Conservation (phyloP, 208 protist genomes). For the Leishmania arabica region DNA sequence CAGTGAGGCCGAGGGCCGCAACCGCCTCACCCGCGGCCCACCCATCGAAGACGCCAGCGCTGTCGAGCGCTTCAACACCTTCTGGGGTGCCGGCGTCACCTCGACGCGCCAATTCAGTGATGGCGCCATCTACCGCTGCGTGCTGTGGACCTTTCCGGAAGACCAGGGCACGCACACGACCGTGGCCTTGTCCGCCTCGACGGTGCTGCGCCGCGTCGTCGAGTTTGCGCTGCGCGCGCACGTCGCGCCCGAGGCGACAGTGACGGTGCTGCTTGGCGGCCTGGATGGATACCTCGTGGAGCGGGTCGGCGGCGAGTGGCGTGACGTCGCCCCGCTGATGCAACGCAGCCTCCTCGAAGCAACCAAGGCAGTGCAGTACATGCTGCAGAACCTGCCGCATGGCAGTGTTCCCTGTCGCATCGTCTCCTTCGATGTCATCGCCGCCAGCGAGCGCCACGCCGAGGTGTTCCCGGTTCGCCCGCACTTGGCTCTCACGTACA, state of each 20-base stretch:
- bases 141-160: conserved; percentile 74
- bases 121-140: conserved; percentile 84
- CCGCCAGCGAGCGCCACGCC: conserved; percentile 65
- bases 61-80: conserved; percentile 75
- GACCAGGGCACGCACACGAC: conserved; percentile 56
- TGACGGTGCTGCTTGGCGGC: conserved; percentile 57
- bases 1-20: conserved; percentile 66
- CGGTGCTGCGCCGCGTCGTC: conserved; percentile 60
- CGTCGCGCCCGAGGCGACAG: conserved; percentile 30
- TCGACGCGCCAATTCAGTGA: conserved; percentile 89
- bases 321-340: conserved; percentile 63
- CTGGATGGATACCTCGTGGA: conserved; percentile 71
- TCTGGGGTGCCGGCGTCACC: conserved; percentile 72
- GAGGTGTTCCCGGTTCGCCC: conserved; percentile 79
- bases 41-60: conserved; percentile 68
- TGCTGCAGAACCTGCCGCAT: conserved; percentile 65
- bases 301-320: conserved; percentile 76
- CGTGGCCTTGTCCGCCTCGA: conserved; percentile 50
- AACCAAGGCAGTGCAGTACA: conserved; percentile 54
- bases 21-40: conserved; percentile 76
- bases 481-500: conserved; percentile 80
- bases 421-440: conserved; percentile 72
- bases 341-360: conserved; percentile 63
- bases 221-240: conserved; percentile 68
- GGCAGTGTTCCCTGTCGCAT: conserved; percentile 78